phyloP scores from a whole-genome alignment of 257 asterid genomes.

The Rehmannia glutinosa region DNA sequence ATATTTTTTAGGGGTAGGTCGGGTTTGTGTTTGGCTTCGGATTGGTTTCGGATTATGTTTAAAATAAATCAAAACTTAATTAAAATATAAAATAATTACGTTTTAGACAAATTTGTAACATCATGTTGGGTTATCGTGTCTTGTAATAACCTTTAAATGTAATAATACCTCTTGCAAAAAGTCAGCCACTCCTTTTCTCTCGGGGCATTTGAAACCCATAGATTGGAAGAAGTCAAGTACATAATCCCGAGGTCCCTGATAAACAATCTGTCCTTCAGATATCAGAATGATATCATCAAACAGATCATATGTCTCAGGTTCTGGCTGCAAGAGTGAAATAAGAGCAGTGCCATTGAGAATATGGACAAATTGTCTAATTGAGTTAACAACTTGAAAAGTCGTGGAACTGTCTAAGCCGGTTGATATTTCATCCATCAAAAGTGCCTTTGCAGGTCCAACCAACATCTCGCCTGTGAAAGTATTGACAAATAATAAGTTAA shows the following conservation, averaged over 20 bases:
- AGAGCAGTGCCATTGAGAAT: constrained; percentile 43
- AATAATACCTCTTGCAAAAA: constrained; percentile 52
- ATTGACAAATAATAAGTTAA: no score
- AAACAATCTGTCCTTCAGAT: constrained; percentile 39
- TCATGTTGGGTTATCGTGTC: no score
- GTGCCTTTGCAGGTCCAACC: constrained; percentile 51
- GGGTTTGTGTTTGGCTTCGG: no score
- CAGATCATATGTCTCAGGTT: constrained; percentile 46
- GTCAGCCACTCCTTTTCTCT: constrained; percentile 61
- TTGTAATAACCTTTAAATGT: no score
- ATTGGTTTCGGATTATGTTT: no score
- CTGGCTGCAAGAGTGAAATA: constrained; percentile 54
- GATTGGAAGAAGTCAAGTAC: constrained; percentile 42
- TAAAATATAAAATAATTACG: no score
- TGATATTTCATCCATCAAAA: constrained; percentile 62
- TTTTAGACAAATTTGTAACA: no score
- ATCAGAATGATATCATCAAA: constrained; percentile 48
- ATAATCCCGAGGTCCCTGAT: constrained; percentile 44
- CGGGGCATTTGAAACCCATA: constrained; percentile 53
- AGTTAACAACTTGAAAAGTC: constrained; percentile 43
- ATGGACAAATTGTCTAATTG: constrained; percentile 38
- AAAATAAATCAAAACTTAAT: no score
- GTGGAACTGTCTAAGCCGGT: constrained; percentile 59
- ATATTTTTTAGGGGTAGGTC: no score
- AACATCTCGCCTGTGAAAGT: constrained; percentile 60